These are phyloP conservation scores for Schoenoplectus tabernaemontani DNA, from an alignment of 202 grass and related monocot species.

Conservation along the genomic window DNA sequence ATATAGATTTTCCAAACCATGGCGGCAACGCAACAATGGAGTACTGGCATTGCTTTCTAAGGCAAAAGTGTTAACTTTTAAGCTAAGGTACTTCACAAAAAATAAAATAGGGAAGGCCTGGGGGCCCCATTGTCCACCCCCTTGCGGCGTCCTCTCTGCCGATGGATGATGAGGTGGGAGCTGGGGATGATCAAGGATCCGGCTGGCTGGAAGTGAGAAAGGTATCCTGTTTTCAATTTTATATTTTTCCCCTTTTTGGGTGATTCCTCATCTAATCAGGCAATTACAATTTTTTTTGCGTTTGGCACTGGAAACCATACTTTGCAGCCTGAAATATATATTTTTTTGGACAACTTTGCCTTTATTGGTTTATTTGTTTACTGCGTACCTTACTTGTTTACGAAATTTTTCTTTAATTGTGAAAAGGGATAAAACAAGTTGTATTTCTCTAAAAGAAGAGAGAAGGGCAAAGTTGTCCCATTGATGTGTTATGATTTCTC, in stretches of 20 bases:
- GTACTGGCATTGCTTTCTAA: too few species aligned
- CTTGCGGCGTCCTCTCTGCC: background rate
- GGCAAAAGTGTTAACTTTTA: background rate
- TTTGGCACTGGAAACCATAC: background rate
- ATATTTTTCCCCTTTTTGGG: background rate
- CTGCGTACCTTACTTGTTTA: background rate
- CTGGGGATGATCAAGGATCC: conserved; percentile 60
- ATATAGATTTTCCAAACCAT: too few species aligned
- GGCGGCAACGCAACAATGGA: too few species aligned
- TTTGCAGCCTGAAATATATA: background rate
- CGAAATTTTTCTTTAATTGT: background rate
- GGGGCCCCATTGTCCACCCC: background rate
- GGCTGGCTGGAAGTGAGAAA: conserved; percentile 97
- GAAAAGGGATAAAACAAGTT: background rate
- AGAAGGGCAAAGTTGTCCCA: background rate
- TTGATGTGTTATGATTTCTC: background rate
- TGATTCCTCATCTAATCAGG: background rate
- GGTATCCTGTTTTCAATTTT: conserved; percentile 23
- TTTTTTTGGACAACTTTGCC: background rate
- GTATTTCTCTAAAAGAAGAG: background rate
- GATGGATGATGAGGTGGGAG: conserved; percentile 52
- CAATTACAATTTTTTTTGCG: background rate
- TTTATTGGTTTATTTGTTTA: background rate
- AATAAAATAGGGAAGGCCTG: background rate
- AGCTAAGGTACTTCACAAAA: background rate